Base-by-base conservation (phyloP, 768 basidiomycete species). In the Favolaschia claudopus region DNA sequence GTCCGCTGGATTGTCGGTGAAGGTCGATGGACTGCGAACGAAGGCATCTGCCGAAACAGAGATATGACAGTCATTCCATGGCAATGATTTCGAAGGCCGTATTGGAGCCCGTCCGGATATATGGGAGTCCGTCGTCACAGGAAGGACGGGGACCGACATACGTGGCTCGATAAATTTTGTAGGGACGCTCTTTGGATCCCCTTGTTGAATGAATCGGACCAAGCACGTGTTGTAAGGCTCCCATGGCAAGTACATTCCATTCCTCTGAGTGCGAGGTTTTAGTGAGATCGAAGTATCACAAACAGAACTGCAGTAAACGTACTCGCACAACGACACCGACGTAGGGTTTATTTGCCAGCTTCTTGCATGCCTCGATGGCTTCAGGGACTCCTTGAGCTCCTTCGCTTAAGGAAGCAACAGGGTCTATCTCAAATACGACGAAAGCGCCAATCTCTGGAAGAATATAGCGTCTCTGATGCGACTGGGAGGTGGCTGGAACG, bases 101-200 rank as follows among this genome's bases (percentile, higher is more conserved):
- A 55, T 15, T 3, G 62, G 42, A 29, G 31, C 28, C 14, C 57
- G 58, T 4, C n/a, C 27, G 4, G 54, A 60, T 9, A 47, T 52
- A 52, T 64, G 58, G 13, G 38, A 4, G n/a, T 49, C 38, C 8
- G 12, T 37, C 13, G 56, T 50, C 32, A 44, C 45, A 22, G 62
- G 62, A 24, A 50, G 20, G 20, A 63, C 43, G 20, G 62, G 57
- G 1, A 63, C 15, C 1, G 57, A 59, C 62, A 63, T 63, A 4
- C 36, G 19, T 5, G 62, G 39, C 12, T 45, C 51, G 9, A 59
- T 54, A 38, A 44, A 43, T 37, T n/a, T 29, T 4, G 25, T 46
- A 1, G 33, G 24, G 10, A 14, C 29, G 12, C 14, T 25, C 5
- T 31, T 5, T 20, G 55, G 57, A 13, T 46, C 24, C 17, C 57